Base-by-base conservation (phyloP, 805 yeast species). In the Yarrowia sp. region DNA sequence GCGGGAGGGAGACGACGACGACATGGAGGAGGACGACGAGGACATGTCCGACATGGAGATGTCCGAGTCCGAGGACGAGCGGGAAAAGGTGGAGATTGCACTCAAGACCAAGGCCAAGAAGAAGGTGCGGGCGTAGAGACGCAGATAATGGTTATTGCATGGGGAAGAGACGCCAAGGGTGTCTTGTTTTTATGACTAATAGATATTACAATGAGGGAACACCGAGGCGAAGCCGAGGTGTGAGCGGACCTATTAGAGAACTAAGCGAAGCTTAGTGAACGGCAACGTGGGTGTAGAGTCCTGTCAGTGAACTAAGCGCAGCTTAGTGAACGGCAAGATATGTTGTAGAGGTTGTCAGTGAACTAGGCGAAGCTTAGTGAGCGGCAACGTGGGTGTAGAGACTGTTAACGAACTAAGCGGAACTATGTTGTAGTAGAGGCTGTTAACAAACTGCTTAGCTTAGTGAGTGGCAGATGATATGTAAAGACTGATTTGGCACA, bases 1-100 rank as follows among this genome's bases (percentile, higher is more conserved):
- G 73, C 72, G 70, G 73, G 77, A 73, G 22, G 82, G 76, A 64
- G 84, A 80, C 68, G 84, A 79, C 61, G 86, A 80, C 63, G 78
- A 81, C 61, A 82, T 79, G 68, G 84, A 82, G 46, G 82, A 80
- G 63, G 85, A 82, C 72, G 89, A 86, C 73, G 87, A 80, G 55
- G 66, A 61, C 56, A 26, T 26, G 32, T 26, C 32, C 32, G 32
- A 26, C 32, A 26, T 26, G 32, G 32, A 26, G 32, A 26, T 26
- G 32, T 26, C 32, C 32, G 56, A 38, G 45, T 43, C 52, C 32
- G 65, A 59, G 65, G 52, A 43, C 32, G 65, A 59, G 65, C 42
- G 52, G 32, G 65, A 59, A 11, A 43, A 43, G 42, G 52, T 59
- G 19, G 48, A 63, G 67, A 63, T 63, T 48, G 67, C 67, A 19